Evolutionary conservation across 2,329 filamentous ascomycete genomes (phyloP).

Genomic region (Colletotrichum noveboracense): DNA sequence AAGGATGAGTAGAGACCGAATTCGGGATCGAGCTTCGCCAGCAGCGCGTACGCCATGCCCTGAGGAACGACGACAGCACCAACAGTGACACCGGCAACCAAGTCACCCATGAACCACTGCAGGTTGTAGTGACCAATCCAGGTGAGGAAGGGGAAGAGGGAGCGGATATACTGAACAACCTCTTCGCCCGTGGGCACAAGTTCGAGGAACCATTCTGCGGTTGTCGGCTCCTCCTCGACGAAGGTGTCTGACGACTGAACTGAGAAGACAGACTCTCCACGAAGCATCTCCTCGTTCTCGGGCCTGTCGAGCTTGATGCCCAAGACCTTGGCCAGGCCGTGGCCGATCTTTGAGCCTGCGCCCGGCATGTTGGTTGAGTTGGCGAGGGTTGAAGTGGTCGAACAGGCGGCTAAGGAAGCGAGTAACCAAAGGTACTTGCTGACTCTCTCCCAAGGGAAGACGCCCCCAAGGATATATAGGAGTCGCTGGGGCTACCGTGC

Average conservation of each 20-base stretch:
- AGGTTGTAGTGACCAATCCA: constrained; percentile 92
- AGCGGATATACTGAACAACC: constrained; percentile 65
- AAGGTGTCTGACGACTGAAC: constrained; percentile 77
- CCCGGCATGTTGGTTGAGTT: constrained; percentile 34
- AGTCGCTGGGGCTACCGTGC: not conserved
- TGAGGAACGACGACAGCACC: constrained; percentile 86
- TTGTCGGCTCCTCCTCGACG: constrained; percentile 80
- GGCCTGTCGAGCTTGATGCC: constrained; percentile 81
- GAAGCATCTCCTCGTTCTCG: constrained; percentile 70
- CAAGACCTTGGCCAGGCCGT: constrained; percentile 76
- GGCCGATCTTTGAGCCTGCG: constrained; percentile 66
- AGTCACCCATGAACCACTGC: constrained; percentile 87
- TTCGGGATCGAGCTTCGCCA: constrained; percentile 80
- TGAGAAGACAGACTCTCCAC: constrained; percentile 82
- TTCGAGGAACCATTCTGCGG: constrained; percentile 72
- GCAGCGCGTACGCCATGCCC: constrained; percentile 90
- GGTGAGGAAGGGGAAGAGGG: constrained; percentile 84
- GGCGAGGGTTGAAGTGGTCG: not conserved
- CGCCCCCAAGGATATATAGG: constrained; percentile 6
- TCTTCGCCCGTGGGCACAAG: constrained; percentile 64
- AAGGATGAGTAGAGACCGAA: constrained; percentile 96
- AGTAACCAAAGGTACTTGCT: not conserved
- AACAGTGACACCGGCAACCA: constrained; percentile 75
- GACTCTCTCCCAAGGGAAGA: not conserved
- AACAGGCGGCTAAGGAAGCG: not conserved